Evolutionary conservation across 2,329 filamentous ascomycete genomes (phyloP), one percentile per base, ranked within the genome.

Genomic region (Talaromyces sp.): DNA sequence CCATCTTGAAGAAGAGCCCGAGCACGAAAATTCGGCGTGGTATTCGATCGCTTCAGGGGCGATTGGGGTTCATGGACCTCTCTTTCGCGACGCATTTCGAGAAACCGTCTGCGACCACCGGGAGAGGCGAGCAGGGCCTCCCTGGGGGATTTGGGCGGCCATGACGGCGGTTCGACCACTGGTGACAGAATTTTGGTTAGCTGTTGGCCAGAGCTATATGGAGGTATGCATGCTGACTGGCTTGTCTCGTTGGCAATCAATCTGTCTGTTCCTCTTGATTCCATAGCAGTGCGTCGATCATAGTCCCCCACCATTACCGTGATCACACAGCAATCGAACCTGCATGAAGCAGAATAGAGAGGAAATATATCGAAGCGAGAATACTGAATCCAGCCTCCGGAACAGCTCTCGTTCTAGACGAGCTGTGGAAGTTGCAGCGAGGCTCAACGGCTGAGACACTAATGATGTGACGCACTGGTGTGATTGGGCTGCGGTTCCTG

Each of bases 31-130:
- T 70, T 75, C 4, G 76, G 72, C 11, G 77, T 77, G 7, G 78
- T 75, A n/a, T 71, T 70, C 54, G 78, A 73, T 58, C 78, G 77
- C 70, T 83, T 86, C 41, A 81, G 77, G 0, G 89, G 87, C 0
- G 89, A 90, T 0, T 86, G 1, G 88, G 88, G 1, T 88, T 87
- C 27, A 41, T 81, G 81, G 66, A 84, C 85, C 31, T 58, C 59
- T 52, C 59, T 52, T 32, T 61, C 59, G 64, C 87, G 84, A 65
- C 85, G 83, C 67, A 88, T 80, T 62, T 87, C 85, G 71, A 88
- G 83, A 69, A 91, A 85, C 72, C 86, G 88, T 71, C 88, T 86
- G 68, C 92, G 88, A 57, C 92, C 93, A 65, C 88, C 85, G 0
- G 93, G 93, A 3, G 92, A 88, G 70, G 82, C 85, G 61, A 87